phyloP scores from a whole-genome alignment of 1,284 basidiomycete species.

The Apiotrichum gamsii region DNA sequence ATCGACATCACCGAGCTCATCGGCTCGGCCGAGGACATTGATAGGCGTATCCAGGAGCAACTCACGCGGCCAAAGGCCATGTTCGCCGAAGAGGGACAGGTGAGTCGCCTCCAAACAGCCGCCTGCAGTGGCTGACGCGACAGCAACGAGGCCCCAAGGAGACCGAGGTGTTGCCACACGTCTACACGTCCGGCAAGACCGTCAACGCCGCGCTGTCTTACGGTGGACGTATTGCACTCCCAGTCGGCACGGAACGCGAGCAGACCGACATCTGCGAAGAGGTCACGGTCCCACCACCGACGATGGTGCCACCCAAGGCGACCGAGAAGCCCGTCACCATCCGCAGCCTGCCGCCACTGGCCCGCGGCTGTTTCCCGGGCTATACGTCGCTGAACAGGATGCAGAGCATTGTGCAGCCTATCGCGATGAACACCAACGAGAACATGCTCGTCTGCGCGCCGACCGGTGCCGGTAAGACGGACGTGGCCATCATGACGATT shows the following conservation, averaged over 20 bases:
- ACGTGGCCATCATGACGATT: conserved; percentile 92
- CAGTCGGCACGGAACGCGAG: conserved; percentile 70
- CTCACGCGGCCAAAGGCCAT: conserved; percentile 33
- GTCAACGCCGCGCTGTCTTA: conserved; percentile 61
- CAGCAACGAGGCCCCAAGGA: conserved; percentile 55
- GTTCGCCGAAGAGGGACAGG: conserved; percentile 32
- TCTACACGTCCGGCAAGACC: conserved; percentile 68
- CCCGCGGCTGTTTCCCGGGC: conserved; percentile 83
- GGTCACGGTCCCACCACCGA: conserved; percentile 82
- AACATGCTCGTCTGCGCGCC: conserved; percentile 96
- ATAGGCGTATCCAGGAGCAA: conserved; percentile 38
- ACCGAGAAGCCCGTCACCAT: conserved; percentile 71
- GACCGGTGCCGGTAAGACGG: conserved; percentile 99
- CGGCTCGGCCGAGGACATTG: conserved; percentile 28
- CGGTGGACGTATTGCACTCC: conserved; percentile 71
- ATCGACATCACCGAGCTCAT: conserved; percentile 40
- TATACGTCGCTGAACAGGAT: conserved; percentile 87
- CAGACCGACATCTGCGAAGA: conserved; percentile 55
- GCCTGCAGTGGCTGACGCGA: conserved; percentile 3
- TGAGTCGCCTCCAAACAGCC: conserved; percentile 7
- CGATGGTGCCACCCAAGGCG: conserved; percentile 64
- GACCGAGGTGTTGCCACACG: conserved; percentile 64
- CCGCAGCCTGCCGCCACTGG: conserved; percentile 68
- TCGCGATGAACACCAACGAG: conserved; percentile 90
- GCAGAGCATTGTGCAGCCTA: conserved; percentile 90